Evolutionary conservation across 2,329 filamentous ascomycete species (phyloP).

Genomic region (Aspergillus calidoustus): DNA sequence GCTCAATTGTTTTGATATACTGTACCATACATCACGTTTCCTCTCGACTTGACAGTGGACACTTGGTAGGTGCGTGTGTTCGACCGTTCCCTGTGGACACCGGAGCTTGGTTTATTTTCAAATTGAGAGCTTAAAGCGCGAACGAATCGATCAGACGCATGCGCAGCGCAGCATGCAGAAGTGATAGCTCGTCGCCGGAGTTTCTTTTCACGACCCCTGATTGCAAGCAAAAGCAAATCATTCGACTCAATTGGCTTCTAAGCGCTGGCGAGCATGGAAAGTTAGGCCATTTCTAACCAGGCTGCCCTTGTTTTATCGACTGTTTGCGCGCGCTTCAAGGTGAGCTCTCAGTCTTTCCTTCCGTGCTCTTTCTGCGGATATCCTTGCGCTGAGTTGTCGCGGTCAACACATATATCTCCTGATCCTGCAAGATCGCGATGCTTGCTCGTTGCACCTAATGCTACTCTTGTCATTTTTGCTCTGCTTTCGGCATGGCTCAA

Average conservation of each 20-base stretch:
- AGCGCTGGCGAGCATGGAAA: constrained; percentile 37
- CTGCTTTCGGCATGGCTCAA: constrained; percentile 2
- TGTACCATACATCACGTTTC: constrained; percentile 24
- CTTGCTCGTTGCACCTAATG: neutral
- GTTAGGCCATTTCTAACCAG: constrained; percentile 29
- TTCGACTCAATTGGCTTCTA: constrained; percentile 15
- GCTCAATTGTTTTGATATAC: constrained; percentile 16
- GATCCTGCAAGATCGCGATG: neutral
- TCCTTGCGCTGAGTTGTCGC: neutral
- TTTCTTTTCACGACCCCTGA: neutral
- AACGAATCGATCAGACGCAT: constrained; percentile 7
- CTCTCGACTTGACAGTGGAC: neutral
- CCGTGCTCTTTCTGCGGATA: constrained; percentile 3
- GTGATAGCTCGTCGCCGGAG: constrained; percentile 11
- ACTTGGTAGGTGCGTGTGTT: constrained; percentile 17
- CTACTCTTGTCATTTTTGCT: constrained; percentile 4
- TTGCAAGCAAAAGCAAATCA: constrained; percentile 17
- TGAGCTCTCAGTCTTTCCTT: constrained; percentile 30
- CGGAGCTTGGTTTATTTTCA: constrained; percentile 1
- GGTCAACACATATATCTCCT: neutral
- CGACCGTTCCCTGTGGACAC: neutral
- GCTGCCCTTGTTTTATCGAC: constrained; percentile 21
- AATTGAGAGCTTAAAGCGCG: constrained; percentile 9
- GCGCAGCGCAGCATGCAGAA: constrained; percentile 16
- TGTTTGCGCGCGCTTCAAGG: constrained; percentile 36